These are phyloP conservation scores for Aspergillus oerlinghausenensis DNA, from an alignment of 2,329 filamentous ascomycete species.

Conservation along the genomic window DNA sequence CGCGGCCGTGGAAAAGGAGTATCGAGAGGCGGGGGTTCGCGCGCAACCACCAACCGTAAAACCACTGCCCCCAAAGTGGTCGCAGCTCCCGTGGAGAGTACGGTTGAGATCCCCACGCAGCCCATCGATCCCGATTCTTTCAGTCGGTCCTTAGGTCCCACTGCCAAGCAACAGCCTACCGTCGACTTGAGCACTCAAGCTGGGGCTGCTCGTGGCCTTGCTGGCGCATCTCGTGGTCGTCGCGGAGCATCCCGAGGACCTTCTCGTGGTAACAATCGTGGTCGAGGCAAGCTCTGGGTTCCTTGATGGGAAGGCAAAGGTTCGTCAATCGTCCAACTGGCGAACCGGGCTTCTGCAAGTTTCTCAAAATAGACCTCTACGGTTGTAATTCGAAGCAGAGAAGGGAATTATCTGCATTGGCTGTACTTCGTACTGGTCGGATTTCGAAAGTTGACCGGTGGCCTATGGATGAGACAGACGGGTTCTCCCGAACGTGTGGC, in stretches of 20 bases:
- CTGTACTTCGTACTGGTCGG: constrained; percentile 15
- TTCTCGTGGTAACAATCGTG: constrained; percentile 33
- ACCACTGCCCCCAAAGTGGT: constrained; percentile 20
- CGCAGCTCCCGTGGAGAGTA: constrained; percentile 23
- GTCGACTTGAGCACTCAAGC: constrained; percentile 31
- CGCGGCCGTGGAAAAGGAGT: constrained; percentile 36
- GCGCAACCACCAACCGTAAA: constrained; percentile 28
- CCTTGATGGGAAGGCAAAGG: constrained; percentile 30
- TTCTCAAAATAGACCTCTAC: constrained; percentile 14
- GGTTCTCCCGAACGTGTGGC: constrained; percentile 10
- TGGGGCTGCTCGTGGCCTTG: constrained; percentile 30
- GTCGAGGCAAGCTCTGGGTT: constrained; percentile 43
- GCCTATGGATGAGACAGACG: constrained; percentile 16
- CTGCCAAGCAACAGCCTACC: constrained; percentile 22
- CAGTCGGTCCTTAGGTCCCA: constrained; percentile 36
- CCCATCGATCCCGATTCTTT: constrained; percentile 48
- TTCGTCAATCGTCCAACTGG: constrained; percentile 14
- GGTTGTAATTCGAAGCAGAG: constrained; percentile 18
- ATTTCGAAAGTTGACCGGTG: constrained; percentile 14
- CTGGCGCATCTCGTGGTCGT: constrained; percentile 31
- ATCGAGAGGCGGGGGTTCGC: constrained; percentile 22
- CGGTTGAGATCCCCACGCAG: constrained; percentile 41
- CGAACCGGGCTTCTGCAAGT: constrained; percentile 20
- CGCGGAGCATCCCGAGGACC: constrained; percentile 33
- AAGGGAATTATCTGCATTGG: constrained; percentile 12